These are phyloP conservation scores for Solanum aculeatissimum DNA, from an alignment of 305 asterid species.

Conservation along the genomic window DNA sequence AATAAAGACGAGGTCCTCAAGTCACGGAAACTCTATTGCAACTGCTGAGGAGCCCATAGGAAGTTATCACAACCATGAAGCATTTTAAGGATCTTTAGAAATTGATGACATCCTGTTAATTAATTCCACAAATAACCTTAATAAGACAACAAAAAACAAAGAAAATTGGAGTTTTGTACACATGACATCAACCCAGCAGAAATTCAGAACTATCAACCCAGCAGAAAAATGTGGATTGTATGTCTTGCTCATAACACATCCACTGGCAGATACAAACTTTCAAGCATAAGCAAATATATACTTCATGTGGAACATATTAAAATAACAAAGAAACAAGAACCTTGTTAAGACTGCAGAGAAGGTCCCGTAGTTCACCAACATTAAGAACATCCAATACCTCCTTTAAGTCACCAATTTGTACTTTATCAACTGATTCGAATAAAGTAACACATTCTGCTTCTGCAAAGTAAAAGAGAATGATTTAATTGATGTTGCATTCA, in stretches of 20 bases:
- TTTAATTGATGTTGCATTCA: background rate
- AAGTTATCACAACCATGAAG: background rate
- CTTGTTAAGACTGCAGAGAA: constrained; percentile 47
- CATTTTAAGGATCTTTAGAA: background rate
- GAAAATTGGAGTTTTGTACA: background rate
- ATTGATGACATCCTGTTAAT: background rate
- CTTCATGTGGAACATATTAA: background rate
- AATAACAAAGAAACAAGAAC: constrained; percentile 19
- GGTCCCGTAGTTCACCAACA: constrained; percentile 65
- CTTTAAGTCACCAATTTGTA: constrained; percentile 36
- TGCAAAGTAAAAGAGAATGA: constrained; percentile 18
- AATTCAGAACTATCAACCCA: background rate
- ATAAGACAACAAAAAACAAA: background rate
- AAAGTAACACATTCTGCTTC: constrained; percentile 59
- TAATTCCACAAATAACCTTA: background rate
- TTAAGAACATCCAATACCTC: constrained; percentile 58
- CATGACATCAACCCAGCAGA: background rate
- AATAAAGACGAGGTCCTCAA: background rate
- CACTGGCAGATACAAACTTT: background rate
- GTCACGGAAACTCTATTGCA: background rate
- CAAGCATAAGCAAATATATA: background rate
- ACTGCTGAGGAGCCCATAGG: background rate
- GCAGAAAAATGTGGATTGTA: background rate
- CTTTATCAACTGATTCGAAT: constrained; percentile 25
- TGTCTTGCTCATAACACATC: background rate